Conservation (phyloP, 2,329 filamentous ascomycete genomes). For the Botrytis elliptica region DNA sequence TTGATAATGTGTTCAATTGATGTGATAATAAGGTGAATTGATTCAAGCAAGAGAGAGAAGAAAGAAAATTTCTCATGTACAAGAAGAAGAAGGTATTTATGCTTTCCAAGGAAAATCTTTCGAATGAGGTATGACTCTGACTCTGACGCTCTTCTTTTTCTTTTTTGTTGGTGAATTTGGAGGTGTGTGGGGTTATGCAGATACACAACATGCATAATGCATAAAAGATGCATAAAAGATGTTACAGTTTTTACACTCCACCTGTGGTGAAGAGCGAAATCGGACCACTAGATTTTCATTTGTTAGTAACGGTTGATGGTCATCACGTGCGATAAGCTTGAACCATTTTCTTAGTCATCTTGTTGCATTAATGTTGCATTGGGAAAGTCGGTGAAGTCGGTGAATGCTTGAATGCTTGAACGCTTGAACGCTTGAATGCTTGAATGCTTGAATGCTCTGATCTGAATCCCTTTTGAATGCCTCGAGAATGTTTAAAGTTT, state of each 20-base stretch:
- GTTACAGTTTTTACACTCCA: background rate
- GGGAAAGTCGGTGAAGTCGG: conserved; percentile 1
- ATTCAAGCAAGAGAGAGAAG: background rate
- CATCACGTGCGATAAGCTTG: background rate
- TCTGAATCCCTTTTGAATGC: background rate
- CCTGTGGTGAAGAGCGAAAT: background rate
- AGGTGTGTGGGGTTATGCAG: conserved; percentile 6
- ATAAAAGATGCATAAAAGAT: background rate
- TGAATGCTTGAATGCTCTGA: background rate
- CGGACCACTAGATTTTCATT: conserved; percentile 11
- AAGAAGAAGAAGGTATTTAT: conserved; percentile 7
- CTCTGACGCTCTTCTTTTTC: conserved; percentile 6
- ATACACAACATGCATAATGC: background rate
- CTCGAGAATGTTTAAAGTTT: background rate
- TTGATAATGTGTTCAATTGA: conserved; percentile 2
- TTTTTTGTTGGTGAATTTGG: background rate
- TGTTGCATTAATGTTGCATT: too few relatives aligned
- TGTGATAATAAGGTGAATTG: background rate
- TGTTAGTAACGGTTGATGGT: background rate
- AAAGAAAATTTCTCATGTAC: background rate
- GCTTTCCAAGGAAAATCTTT: conserved; percentile 9
- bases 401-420: background rate
- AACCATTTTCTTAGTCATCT: background rate
- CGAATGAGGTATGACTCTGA: conserved; percentile 6
- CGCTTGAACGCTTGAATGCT: background rate